phyloP scores from a whole-genome alignment of 805 yeast genomes.

The Ogataea glucozyma region DNA sequence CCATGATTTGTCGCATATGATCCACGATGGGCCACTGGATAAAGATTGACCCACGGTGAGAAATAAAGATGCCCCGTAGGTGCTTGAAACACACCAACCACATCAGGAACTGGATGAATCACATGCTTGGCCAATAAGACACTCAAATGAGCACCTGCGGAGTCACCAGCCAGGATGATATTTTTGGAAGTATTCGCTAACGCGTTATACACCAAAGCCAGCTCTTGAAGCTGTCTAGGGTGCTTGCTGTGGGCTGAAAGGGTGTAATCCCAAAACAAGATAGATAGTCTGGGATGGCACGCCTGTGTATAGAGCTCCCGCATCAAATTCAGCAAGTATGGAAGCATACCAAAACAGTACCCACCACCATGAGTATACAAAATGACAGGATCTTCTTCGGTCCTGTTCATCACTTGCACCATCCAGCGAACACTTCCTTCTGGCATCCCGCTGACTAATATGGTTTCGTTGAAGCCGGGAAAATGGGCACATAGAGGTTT shows the following conservation, averaged over 20 bases:
- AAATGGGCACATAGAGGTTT: background rate
- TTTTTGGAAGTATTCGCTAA: conserved; percentile 9
- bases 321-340: conserved; percentile 4
- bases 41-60: conserved; percentile 13
- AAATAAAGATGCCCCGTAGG: conserved; percentile 2
- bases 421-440: conserved; percentile 24
- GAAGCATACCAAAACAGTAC: conserved; percentile 12
- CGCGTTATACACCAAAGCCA: conserved; percentile 7
- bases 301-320: conserved; percentile 3
- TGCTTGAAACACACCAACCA: background rate
- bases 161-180: conserved; percentile 15
- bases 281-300: conserved; percentile 9
- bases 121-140: conserved; percentile 7
- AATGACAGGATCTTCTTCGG: conserved; percentile 14
- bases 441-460: conserved; percentile 23
- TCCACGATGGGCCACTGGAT: conserved; percentile 1
- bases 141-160: conserved; percentile 15
- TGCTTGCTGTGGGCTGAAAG: conserved; percentile 1
- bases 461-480: conserved; percentile 1
- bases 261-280: conserved; percentile 13
- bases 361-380: conserved; percentile 16
- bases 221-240: conserved; percentile 12
- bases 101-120: conserved; percentile 3
- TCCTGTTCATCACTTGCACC: conserved; percentile 7
- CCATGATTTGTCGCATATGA: conserved; percentile 5